Evolutionary conservation across 2,329 filamentous ascomycete species (phyloP).

Genomic region (Ophiostoma ips): DNA sequence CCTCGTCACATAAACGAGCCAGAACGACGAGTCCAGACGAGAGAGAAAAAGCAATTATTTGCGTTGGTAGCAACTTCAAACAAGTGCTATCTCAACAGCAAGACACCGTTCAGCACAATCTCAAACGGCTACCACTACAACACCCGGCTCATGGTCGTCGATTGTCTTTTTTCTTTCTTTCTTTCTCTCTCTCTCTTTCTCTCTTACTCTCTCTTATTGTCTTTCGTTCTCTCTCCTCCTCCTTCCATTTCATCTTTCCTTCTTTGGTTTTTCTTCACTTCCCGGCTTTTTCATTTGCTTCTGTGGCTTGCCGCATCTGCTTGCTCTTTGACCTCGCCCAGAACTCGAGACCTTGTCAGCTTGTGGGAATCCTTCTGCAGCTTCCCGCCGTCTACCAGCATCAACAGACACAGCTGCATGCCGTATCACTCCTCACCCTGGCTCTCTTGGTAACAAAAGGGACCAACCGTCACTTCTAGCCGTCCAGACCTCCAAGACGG

Average conservation of each 20-base stretch:
- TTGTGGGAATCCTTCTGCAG: constrained; percentile 26
- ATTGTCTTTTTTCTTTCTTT: background rate
- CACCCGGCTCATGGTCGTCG: constrained; percentile 5
- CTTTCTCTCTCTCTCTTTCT: background rate
- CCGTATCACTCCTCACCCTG: constrained; percentile 33
- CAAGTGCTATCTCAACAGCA: background rate
- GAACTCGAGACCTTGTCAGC: background rate
- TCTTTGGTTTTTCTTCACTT: background rate
- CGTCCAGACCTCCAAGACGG: no score
- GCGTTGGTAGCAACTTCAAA: background rate
- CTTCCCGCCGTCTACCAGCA: constrained; percentile 31
- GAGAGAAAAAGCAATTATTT: no score
- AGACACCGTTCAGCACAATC: constrained; percentile 3
- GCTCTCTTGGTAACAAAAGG: constrained; percentile 14
- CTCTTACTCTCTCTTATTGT: background rate
- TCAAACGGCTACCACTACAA: background rate
- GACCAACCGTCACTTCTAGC: no score
- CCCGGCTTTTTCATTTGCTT: background rate
- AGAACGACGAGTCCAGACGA: no score
- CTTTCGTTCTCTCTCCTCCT: background rate
- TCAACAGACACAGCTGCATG: constrained; percentile 30
- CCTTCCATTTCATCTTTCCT: background rate
- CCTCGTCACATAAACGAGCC: background rate
- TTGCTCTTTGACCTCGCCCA: background rate
- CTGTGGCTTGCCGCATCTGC: background rate